phyloP scores from a whole-genome alignment of 768 basidiomycete species.

The Mycena venus region DNA sequence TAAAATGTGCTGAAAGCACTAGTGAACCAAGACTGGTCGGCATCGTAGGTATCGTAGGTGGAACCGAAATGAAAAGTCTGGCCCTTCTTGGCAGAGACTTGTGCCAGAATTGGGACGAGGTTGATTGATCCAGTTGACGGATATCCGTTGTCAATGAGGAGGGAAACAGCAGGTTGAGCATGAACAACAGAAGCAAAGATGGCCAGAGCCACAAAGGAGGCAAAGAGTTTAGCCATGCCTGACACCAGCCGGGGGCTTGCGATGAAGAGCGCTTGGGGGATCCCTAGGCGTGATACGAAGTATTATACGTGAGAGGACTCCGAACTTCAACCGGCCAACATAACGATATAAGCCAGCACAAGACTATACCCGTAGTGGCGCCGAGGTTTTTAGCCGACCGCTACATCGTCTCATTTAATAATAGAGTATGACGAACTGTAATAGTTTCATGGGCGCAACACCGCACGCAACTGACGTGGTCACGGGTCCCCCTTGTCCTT shows the following conservation, averaged over 20 bases:
- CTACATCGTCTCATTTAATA: too few relatives aligned
- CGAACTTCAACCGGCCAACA: conserved; percentile 14
- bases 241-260: neutral
- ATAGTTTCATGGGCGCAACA: too few relatives aligned
- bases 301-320: neutral
- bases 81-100: conserved; percentile 24
- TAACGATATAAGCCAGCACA: neutral
- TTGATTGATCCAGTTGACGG: conserved; percentile 26
- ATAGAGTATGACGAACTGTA: too few relatives aligned
- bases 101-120: conserved; percentile 4
- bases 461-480: too few relatives aligned
- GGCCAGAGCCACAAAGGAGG: conserved; percentile 19
- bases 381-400: conserved; percentile 14
- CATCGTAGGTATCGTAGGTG: conserved; percentile 27
- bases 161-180: conserved; percentile 28
- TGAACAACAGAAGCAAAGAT: conserved; percentile 3
- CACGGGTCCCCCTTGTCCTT: too few relatives aligned
- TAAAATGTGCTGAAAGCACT: conserved; percentile 21
- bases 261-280: too few relatives aligned
- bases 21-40: conserved; percentile 26
- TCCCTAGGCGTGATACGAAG: too few relatives aligned
- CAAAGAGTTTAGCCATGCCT: conserved; percentile 6
- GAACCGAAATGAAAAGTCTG: conserved; percentile 31
- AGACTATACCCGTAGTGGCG: conserved; percentile 14
- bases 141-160: conserved; percentile 29